Percentiles rank a stretch among this genome's conserved stretches.
Evolutionary conservation across 352 stramenopile species (phyloP).

Genomic region (Globisporangium nagaii): DNA sequence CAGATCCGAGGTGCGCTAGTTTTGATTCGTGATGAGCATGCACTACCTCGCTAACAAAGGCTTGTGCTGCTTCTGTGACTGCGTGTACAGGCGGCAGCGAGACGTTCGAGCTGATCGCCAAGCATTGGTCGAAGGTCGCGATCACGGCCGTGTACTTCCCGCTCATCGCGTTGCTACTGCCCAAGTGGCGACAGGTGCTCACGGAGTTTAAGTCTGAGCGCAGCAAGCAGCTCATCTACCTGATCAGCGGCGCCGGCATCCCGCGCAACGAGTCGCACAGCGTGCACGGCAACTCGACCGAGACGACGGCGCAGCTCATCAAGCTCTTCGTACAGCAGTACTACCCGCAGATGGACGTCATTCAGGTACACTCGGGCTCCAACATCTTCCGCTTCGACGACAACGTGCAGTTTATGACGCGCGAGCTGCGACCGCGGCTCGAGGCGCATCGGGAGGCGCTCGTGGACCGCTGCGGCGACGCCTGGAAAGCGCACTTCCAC

Average conservation of each 20-base stretch:
- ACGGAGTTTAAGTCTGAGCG: slow-evolving; percentile 69
- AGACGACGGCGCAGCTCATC: slow-evolving; percentile 91
- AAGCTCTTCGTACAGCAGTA: slow-evolving; percentile 89
- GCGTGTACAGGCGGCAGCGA: slow-evolving; percentile 32
- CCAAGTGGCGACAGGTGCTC: slow-evolving; percentile 88
- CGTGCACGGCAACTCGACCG: slow-evolving; percentile 93
- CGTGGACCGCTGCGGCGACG: slow-evolving; percentile 84
- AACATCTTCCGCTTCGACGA: slow-evolving; percentile 96
- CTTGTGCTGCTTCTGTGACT: neutral
- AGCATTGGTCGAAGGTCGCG: slow-evolving; percentile 53
- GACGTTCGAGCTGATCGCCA: slow-evolving; percentile 50
- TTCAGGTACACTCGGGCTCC: slow-evolving; percentile 93
- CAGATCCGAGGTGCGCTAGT: slow-evolving; percentile 36
- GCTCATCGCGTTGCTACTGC: slow-evolving; percentile 91
- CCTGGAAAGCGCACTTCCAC: slow-evolving; percentile 94
- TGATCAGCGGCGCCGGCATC: slow-evolving; percentile 95
- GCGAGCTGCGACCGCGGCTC: slow-evolving; percentile 91
- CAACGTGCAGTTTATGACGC: slow-evolving; percentile 97
- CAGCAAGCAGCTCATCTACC: slow-evolving; percentile 91
- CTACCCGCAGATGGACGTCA: slow-evolving; percentile 91
- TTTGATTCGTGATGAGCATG: neutral
- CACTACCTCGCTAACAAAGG: neutral
- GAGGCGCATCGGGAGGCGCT: slow-evolving; percentile 93
- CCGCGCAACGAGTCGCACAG: slow-evolving; percentile 92
- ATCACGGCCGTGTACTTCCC: slow-evolving; percentile 94